These are phyloP conservation scores for Daldinia loculata DNA, from an alignment of 495 filamentous ascomycete genomes.

Conservation along the genomic window DNA sequence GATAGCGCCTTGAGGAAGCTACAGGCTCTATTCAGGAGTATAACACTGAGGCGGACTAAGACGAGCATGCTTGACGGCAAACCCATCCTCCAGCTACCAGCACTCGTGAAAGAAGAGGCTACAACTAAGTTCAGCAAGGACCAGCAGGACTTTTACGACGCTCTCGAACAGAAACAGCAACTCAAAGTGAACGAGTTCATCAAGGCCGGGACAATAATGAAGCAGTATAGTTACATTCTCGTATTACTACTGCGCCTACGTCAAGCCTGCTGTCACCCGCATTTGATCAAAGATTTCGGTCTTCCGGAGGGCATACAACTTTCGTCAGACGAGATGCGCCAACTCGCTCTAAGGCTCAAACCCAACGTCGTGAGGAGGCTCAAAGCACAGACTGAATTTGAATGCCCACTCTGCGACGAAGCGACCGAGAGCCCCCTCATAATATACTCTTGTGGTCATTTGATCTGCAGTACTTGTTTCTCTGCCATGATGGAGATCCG, in stretches of 20 bases:
- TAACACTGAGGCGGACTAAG: conserved; percentile 88
- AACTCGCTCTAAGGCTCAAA: conserved; percentile 70
- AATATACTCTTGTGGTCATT: conserved; percentile 86
- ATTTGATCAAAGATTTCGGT: conserved; percentile 82
- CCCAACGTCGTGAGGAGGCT: conserved; percentile 72
- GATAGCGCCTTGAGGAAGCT: conserved; percentile 72
- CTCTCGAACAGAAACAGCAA: conserved; percentile 72
- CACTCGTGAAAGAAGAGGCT: conserved; percentile 69
- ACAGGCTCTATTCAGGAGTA: conserved; percentile 82
- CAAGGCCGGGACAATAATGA: conserved; percentile 72
- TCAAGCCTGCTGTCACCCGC: conserved; percentile 94
- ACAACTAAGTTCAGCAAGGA: conserved; percentile 79
- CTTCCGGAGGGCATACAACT: conserved; percentile 56
- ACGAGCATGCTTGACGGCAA: conserved; percentile 83
- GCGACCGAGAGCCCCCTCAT: conserved; percentile 77
- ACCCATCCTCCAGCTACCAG: conserved; percentile 79
- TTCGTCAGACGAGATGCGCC: conserved; percentile 65
- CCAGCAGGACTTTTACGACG: conserved; percentile 74
- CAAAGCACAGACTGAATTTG: conserved; percentile 63
- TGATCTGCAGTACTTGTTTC: conserved; percentile 82
- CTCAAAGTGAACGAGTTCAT: conserved; percentile 82
- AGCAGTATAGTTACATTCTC: conserved; percentile 84
- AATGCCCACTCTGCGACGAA: conserved; percentile 86
- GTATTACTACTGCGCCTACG: conserved; percentile 86
- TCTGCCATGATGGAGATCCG: conserved; percentile 71